Base-by-base conservation (phyloP, 805 yeast species). In the Candida railenensis region DNA sequence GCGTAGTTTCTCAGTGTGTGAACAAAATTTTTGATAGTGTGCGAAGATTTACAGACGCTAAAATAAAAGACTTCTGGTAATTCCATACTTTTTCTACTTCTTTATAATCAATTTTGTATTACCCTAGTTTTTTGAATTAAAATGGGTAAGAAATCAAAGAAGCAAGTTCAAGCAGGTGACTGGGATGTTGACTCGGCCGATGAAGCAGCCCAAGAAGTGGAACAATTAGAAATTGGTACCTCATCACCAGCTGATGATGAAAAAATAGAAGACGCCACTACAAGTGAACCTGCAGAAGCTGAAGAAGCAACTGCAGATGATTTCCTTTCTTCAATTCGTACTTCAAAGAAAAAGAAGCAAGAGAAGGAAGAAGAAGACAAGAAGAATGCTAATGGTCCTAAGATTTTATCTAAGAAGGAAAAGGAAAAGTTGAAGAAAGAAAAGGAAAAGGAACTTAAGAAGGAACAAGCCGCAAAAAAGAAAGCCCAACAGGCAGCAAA, bases 341-440 rank as follows among this genome's bases (percentile, higher is more conserved):
- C 78, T 53, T 83, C 92, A 48, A 88, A 88, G 71, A 80, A 80
- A 66, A 88, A 87, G 78, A 83, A 85, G 69, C 83, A 80, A 54
- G 83, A 77, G 40, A 83, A 82, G 66, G 82, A 77, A 49, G 84
- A 81, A 46, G 82, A 80, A 50, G 83, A 81, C 56, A 80, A 79
- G 45, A 78, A 79, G 51, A 70, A 65, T 57, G 70, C 72, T 42
- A 81, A 76, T 42, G 89, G 80, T 25, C 89, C 92, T 41, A 78
- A 82, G 53, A 76, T 90, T 61, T 89, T 91, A 68, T 82, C 92
- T 48, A 94, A 92, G 80, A 90, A 92, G 71, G 98, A 87, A 61
- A 87, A 87, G 71, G 95, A 92, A 73, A 91, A 85, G 73, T 96
- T 94, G 68, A 89, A 88, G 82, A 96, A 92, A 67, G 96, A 91